Evolutionary conservation across 2,329 filamentous ascomycete species (phyloP).

Genomic region (Cladorrhinum sp.): DNA sequence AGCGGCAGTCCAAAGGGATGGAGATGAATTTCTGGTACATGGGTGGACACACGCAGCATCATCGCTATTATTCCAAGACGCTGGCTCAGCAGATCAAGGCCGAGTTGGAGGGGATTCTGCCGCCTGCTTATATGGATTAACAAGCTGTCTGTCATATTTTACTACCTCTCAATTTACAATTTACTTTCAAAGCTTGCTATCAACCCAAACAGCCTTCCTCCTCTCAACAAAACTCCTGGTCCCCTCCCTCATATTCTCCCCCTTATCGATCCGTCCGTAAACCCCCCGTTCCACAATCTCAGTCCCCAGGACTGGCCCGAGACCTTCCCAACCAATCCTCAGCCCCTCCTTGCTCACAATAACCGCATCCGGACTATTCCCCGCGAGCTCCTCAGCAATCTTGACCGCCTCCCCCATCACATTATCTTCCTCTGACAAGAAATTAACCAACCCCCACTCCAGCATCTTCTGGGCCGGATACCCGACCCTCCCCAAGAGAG

Average conservation of each 20-base stretch:
- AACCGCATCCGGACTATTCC: slow-evolving; percentile 71
- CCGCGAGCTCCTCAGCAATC: slow-evolving; percentile 60
- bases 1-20: slow-evolving; percentile 32
- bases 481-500: slow-evolving; percentile 56
- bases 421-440: slow-evolving; percentile 50
- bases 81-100: slow-evolving; percentile 38
- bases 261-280: slow-evolving; percentile 58
- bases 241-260: slow-evolving; percentile 74
- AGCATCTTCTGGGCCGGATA: slow-evolving; percentile 59
- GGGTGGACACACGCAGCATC: slow-evolving; percentile 34
- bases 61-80: slow-evolving; percentile 35
- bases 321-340: slow-evolving; percentile 66
- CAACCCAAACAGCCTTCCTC: slow-evolving; percentile 65
- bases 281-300: slow-evolving; percentile 54
- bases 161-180: no score
- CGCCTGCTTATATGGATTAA: slow-evolving; percentile 32
- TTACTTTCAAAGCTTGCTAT: slow-evolving; percentile 60
- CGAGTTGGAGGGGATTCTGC: slow-evolving; percentile 34
- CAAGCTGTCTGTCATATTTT: no score
- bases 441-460: slow-evolving; percentile 69
- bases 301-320: slow-evolving; percentile 64
- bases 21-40: slow-evolving; percentile 38
- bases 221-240: slow-evolving; percentile 75
- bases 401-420: slow-evolving; percentile 59
- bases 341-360: slow-evolving; percentile 70